phyloP scores from a whole-genome alignment of 805 yeast species.

The Naumovozyma castellii region DNA sequence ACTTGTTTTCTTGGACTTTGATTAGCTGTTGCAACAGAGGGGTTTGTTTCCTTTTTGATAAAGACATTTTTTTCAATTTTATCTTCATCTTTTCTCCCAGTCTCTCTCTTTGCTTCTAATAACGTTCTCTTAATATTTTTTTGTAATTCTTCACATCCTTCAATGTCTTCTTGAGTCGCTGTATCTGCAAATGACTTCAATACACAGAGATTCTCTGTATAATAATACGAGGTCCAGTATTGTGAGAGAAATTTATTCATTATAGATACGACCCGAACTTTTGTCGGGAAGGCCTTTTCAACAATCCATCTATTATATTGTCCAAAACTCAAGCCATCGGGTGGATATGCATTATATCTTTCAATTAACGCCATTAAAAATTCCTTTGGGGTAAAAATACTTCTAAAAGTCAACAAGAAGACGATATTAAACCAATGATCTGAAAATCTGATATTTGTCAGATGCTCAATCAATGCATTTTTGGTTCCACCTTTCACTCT shows the following conservation, averaged over 20 bases:
- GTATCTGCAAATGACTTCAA: constrained; percentile 29
- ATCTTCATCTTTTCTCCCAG: background rate
- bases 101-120: constrained; percentile 5
- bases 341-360: constrained; percentile 68
- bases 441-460: constrained; percentile 58
- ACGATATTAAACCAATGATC: constrained; percentile 56
- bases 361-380: constrained; percentile 47
- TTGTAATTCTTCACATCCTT: constrained; percentile 32
- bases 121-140: constrained; percentile 30
- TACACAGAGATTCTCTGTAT: constrained; percentile 34
- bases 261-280: constrained; percentile 51
- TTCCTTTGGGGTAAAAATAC: constrained; percentile 58
- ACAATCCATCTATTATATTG: constrained; percentile 69
- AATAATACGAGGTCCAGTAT: constrained; percentile 58
- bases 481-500: constrained; percentile 72
- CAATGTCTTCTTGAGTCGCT: constrained; percentile 32
- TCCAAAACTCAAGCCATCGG: constrained; percentile 74
- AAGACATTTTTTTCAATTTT: background rate
- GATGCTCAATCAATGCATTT: constrained; percentile 64
- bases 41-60: too few relatives aligned
- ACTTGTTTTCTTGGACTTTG: too few relatives aligned
- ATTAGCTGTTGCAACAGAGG: background rate
- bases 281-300: constrained; percentile 55
- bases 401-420: constrained; percentile 59
- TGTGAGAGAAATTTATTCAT: constrained; percentile 55